Evolutionary conservation across 257 asterid genomes (phyloP), one percentile per base, ranked within the genome.

Genomic region (Solanum tacnaense): DNA sequence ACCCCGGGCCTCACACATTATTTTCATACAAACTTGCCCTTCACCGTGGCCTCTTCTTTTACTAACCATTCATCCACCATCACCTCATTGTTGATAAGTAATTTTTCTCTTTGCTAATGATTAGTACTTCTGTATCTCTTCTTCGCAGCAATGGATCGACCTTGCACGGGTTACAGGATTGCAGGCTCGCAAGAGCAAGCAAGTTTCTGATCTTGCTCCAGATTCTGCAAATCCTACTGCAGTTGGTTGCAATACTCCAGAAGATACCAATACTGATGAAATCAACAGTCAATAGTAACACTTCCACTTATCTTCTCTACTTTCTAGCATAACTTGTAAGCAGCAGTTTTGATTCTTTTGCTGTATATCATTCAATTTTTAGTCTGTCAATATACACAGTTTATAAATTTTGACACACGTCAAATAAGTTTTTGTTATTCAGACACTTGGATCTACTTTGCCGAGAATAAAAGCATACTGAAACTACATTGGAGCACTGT

Each of bases 91-190:
- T 9, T 35, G 79, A 34, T 65, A 38, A 16, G 32, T n/a, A 74
- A n/a, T 79, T 71, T 83, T 58, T 70, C 49, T 58, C 27, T 70
- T 68, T 81, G 85, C 36, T 76, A 12, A 90, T 92, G 88, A 91
- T 84, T 56, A 81, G 20, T 65, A 44, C 72, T 67, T 35, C 18
- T 87, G 67, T 86, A 44, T 75, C 85, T 84, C 84, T 36, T 86
- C 89, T 88, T 75, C 91, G 88, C 98, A 96, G 98, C 99, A 95
- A 95, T 96, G 99, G 99, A 86, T 96, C 89, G 99, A 96, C 92
- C 94, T 96, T 88, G 99, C 99, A 21, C 93, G 98, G 62, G 90
- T 87, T 89, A 94, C 97, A 31, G 99, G 98, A 86, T 92, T 96
- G 62, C 99, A 96, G 89, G 62, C 98, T 89, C 94, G 94, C 56